A percentile compares a stretch with the other conserved stretches of the same genome.
phyloP scores from a whole-genome alignment of 2,329 filamentous ascomycete genomes.

The Exophiala mesophila region DNA sequence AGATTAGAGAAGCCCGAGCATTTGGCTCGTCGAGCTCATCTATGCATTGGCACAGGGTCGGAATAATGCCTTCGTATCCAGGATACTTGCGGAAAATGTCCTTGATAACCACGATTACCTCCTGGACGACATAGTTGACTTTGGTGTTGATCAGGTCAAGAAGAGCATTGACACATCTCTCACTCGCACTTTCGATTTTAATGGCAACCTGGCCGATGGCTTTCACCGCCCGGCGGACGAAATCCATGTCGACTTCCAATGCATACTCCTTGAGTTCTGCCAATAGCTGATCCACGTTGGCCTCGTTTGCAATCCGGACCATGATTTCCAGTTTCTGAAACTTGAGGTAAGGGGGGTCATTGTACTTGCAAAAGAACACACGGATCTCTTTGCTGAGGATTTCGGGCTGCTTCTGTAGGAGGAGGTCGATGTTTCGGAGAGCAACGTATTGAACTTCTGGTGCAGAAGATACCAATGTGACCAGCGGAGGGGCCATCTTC shows the following conservation, averaged over 20 bases:
- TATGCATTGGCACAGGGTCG: conserved; percentile 91
- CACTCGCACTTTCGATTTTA: conserved; percentile 92
- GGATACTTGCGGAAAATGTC: conserved; percentile 97
- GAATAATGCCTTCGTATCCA: conserved; percentile 96
- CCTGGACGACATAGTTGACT: conserved; percentile 98
- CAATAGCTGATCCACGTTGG: conserved; percentile 89
- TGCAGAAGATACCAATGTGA: conserved; percentile 89
- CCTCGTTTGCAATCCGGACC: conserved; percentile 97
- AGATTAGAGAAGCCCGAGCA: conserved; percentile 85
- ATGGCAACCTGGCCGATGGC: conserved; percentile 97
- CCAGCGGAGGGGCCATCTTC: conserved; percentile 97
- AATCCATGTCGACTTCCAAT: conserved; percentile 98
- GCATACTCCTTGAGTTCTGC: conserved; percentile 97
- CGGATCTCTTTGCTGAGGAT: conserved; percentile 96
- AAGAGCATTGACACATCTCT: conserved; percentile 91
- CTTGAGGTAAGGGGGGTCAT: conserved; percentile 95
- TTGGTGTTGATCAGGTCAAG: conserved; percentile 94
- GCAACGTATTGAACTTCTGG: conserved; percentile 98
- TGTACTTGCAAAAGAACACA: conserved; percentile 99
- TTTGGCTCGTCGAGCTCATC: conserved; percentile 94
- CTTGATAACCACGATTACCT: conserved; percentile 98
- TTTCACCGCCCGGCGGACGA: conserved; percentile 87
- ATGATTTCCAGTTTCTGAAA: conserved; percentile 98
- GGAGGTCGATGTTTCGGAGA: conserved; percentile 87
- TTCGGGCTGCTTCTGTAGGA: conserved; percentile 92